phyloP scores from a whole-genome alignment of 176 grass and related monocot species.

The Musa troglodytarum region DNA sequence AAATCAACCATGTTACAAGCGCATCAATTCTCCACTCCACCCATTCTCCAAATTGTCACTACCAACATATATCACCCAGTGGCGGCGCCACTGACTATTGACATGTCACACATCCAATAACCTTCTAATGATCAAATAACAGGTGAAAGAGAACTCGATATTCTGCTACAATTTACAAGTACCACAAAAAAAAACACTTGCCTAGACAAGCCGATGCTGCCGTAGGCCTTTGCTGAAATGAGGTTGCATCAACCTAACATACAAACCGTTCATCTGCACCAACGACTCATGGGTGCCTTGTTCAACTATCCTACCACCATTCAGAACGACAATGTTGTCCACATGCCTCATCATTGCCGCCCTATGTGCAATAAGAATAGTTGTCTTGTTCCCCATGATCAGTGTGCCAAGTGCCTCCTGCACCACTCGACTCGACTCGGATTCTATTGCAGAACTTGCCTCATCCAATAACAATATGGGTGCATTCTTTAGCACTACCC shows the following conservation, averaged over 20 bases:
- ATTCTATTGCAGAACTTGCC: constrained; percentile 88
- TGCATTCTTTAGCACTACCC: constrained; percentile 90
- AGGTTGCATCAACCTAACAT: constrained; percentile 98
- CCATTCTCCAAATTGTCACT: constrained; percentile 6
- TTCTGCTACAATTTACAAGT: constrained; percentile 52
- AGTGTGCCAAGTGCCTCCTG: constrained; percentile 96
- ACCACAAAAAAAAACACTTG: constrained; percentile 1
- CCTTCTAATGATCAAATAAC: background rate
- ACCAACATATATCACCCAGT: constrained; percentile 11
- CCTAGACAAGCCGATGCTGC: constrained; percentile 67
- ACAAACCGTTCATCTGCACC: constrained; percentile 81
- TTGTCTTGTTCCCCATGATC: constrained; percentile 99
- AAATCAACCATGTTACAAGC: constrained; percentile 28
- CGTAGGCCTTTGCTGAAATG: constrained; percentile 96
- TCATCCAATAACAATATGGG: constrained; percentile 95
- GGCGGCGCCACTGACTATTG: background rate
- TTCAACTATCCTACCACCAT: constrained; percentile 94
- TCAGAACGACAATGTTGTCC: constrained; percentile 91
- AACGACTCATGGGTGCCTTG: constrained; percentile 80
- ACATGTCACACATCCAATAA: background rate
- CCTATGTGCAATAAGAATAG: constrained; percentile 94
- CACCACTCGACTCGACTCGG: constrained; percentile 91
- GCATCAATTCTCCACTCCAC: constrained; percentile 10
- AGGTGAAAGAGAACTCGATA: constrained; percentile 24
- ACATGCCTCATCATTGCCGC: constrained; percentile 99